Evolutionary conservation across 2,329 filamentous ascomycete genomes (phyloP), one percentile per base, ranked within the genome.

Genomic region (Esteya vermicola): DNA sequence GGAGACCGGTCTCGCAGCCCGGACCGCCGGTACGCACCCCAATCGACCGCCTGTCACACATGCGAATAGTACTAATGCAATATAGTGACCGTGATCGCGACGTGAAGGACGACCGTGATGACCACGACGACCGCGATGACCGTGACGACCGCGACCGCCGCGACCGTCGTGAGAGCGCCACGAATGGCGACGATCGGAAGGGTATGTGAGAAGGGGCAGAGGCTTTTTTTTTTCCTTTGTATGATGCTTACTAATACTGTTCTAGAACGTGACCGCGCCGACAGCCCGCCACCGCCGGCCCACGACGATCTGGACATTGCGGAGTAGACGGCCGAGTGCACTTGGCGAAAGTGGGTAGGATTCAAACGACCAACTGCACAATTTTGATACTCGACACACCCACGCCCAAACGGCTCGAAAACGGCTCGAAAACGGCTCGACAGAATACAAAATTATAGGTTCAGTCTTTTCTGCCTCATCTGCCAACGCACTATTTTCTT

Each of bases 271-370:
- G 43, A 46, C 9, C 45, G 39, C n/a, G 33, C 35, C 45, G 85
- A 93, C 50, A 85, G 83, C 52, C 81, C 85, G 52, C 80, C 84
- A 45, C 78, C 84, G 47, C 79, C 84, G 47, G 80, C 78, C 52
- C 85, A 94, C 55, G 91, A 98, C 59, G 91, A 98, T 57, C 75
- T 96, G 57, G 91, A 98, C 60, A 88, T 91, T 56, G 89, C 88
- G 54, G 91, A 96, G 65, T 79, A 67, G 48, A 33, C 10, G 4
- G 26, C 9, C 35, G 12, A 8, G n/a, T 26, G 9, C 12, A 9
- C 10, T 16, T 36, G 8, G 20, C 16, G n/a, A n/a, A n/a, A n/a
- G n/a, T n/a, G n/a, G n/a, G n/a, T n/a, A n/a, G n/a, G n/a, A n/a
- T n/a, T n/a, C n/a, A n/a, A n/a, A n/a, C n/a, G n/a, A n/a, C n/a